A percentile compares a stretch with the other conserved stretches of the same genome.
Conservation (phyloP, 1,139 yeast genomes). For the Magnusiomyces suaveolens region DNA sequence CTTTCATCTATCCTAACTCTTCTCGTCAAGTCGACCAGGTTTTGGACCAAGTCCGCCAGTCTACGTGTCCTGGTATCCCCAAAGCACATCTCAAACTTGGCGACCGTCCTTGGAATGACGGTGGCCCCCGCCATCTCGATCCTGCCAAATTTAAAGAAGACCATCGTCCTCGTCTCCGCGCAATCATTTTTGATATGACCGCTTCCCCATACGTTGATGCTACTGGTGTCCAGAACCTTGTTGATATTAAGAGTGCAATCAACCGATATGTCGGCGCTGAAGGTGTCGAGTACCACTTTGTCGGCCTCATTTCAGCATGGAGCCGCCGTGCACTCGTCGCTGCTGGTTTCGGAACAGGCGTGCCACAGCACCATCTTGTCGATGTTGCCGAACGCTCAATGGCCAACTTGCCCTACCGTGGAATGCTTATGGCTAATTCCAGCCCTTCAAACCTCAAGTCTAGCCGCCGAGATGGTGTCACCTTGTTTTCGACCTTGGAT, state of each 20-base stretch:
- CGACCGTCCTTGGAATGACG: slow-evolving; percentile 87
- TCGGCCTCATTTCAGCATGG: slow-evolving; percentile 82
- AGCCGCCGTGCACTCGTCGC: slow-evolving; percentile 63
- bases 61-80: slow-evolving; percentile 41
- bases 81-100: slow-evolving; percentile 35
- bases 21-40: slow-evolving; percentile 64
- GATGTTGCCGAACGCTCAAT: slow-evolving; percentile 4
- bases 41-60: slow-evolving; percentile 53
- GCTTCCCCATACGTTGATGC: slow-evolving; percentile 67
- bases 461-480: neutral
- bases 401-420: neutral
- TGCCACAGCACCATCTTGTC: neutral
- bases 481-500: neutral
- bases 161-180: slow-evolving; percentile 54
- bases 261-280: slow-evolving; percentile 71
- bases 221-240: slow-evolving; percentile 68
- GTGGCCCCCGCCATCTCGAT: slow-evolving; percentile 44
- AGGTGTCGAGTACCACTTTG: slow-evolving; percentile 72
- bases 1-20: slow-evolving; percentile 73
- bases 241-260: slow-evolving; percentile 65
- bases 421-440: neutral
- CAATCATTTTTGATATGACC: slow-evolving; percentile 73
- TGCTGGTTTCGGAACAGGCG: slow-evolving; percentile 66
- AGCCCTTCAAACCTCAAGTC: neutral
- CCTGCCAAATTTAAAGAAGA: slow-evolving; percentile 28